Evolutionary conservation across 768 basidiomycete genomes (phyloP), one percentile per base, ranked within the genome.

Genomic region (Hericium alpestre): DNA sequence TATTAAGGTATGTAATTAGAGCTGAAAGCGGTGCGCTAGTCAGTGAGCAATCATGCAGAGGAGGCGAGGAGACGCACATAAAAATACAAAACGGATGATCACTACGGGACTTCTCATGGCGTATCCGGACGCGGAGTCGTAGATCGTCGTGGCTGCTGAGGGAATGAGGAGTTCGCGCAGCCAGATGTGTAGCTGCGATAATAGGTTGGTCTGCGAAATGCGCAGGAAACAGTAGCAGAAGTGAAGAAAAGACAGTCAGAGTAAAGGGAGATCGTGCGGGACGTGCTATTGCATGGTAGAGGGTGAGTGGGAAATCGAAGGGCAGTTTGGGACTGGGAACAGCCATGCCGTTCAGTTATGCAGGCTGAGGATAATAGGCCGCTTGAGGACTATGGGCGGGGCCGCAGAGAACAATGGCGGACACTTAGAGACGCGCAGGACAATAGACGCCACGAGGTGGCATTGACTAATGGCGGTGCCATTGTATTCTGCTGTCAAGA

Each of bases 11-110:
- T 76, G 79, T 49, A 83, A 67, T 60, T 76, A 79, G 11, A 72
- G 61, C 37, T 59, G 41, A 10, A 23, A 23, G 38, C 12, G 40
- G 12, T 8, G 39, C 32, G 16, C 37, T 16, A 23, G 3, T n/a
- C 37, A 37, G 41, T 15, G 20, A 8, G 2, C 3, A 16, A 16
- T 20, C 0, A 46, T 12, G 27, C 7, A 12, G 13, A 18, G 54
- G 13, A n/a, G 37, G 15, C 10, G 10, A 11, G 15, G 15, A 23
- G 15, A 54, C 54, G 38, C 23, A 54, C 54, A 41, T 20, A 86
- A 78, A 54, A 79, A 69, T 41, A 82, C 74, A 27, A 79, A 74
- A 54, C 86, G 80, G 56, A 78, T 37, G n/a, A 53, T 39, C 38
- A 53, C 37, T 20, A 53, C 27, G 13, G 52, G 52, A 39, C 18